Base-by-base conservation (phyloP, 176 grass and related monocot genomes). In the Poa pratensis region DNA sequence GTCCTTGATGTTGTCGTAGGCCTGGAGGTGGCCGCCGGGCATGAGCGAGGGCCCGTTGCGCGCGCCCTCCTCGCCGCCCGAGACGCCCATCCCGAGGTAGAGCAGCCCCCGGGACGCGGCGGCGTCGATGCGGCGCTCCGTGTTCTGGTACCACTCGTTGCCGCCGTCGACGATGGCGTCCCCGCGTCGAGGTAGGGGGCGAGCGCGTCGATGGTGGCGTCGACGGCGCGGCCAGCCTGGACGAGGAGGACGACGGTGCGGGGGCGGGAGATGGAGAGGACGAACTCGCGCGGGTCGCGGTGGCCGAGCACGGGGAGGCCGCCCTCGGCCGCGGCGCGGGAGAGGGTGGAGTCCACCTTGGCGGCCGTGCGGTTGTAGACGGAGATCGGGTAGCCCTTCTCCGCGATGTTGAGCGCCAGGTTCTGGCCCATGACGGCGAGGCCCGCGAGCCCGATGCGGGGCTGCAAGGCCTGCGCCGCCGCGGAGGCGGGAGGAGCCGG, bases 81-180 rank as follows among this genome's bases (percentile, higher is more conserved):
- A 99, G 19, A 99, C 90, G 32, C 93, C 93, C 91, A 99, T 99
- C 10, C 91, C 93, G n/a, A 99, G 90, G 90, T 96, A 99, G 12
- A 99, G 86, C 9, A 99, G 40, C 5, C 93, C 89, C 0, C 83
- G 86, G 48, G 91, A 30, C 2, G 83, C 42, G 35, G 93, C 86
- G 65, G 89, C 86, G 45, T 79, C 65, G 81, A 92, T 89, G 42
- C 93, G 92, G 18, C 90, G 89, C 89, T 99, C 93, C 0, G 90
- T 99, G 88, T 96, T 94, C 76, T 95, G 84, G 83, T 99, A 99
- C 93, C 93, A 94, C 59, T 95, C 93, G 89, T 96, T 98, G 16
- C 91, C 96, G 24, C 93, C 91, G 74, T 98, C 89, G 73, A 94
- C 89, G 82, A 95, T 94, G 51, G 93, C 85, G 77, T 95, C 96